Conservation (phyloP, 805 yeast species). For the Nadsonia fulvescens region DNA sequence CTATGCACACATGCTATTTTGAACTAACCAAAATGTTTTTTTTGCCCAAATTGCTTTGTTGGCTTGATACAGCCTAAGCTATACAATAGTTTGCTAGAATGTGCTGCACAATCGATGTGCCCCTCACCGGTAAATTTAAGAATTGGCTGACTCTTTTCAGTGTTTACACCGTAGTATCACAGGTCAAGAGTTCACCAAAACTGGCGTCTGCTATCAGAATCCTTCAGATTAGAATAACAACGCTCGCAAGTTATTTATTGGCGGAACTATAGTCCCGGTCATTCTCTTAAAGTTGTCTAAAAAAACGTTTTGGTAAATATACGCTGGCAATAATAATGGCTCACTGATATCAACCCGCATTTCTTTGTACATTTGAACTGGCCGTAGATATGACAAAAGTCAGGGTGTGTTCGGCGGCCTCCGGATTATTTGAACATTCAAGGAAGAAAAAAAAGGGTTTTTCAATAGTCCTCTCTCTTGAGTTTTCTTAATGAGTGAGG, state of each 20-base stretch:
- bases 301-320: conserved; percentile 46
- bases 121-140: no score
- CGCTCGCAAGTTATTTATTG: conserved; percentile 51
- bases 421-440: conserved; percentile 47
- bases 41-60: no score
- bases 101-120: no score
- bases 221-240: conserved; percentile 42
- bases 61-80: no score
- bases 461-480: conserved; percentile 51
- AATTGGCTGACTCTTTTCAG: conserved; percentile 33
- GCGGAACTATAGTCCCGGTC: conserved; percentile 35
- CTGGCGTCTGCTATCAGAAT: conserved; percentile 53
- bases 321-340: conserved; percentile 33
- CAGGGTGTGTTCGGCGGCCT: conserved; percentile 50
- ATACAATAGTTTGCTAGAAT: no score
- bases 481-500: conserved; percentile 60
- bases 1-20: no score
- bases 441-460: conserved; percentile 33
- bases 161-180: conserved; percentile 41
- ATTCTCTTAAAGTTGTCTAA: conserved; percentile 39
- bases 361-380: conserved; percentile 60
- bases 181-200: conserved; percentile 42
- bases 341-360: conserved; percentile 56
- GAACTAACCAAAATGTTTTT: no score
- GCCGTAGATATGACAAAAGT: conserved; percentile 62